Evolutionary conservation across 2,329 filamentous ascomycete species (phyloP).

Genomic region (Colletotrichum gigasporum): DNA sequence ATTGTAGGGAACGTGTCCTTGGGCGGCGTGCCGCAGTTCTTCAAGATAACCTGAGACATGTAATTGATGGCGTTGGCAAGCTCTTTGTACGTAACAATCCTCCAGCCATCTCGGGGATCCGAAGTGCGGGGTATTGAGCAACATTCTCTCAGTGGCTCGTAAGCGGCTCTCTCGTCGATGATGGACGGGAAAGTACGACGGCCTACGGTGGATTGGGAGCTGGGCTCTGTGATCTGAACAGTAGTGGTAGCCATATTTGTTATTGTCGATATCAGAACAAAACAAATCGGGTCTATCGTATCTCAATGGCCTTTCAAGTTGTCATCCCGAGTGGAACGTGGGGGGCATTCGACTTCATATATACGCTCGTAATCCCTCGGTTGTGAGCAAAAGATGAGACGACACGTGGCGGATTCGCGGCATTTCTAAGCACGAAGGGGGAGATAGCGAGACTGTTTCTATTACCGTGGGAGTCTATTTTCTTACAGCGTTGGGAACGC

Average conservation of each 20-base stretch:
- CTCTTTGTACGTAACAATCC: slow-evolving; percentile 44
- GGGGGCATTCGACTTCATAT: slow-evolving; percentile 1
- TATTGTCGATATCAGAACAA: neutral
- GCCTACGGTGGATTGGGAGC: neutral
- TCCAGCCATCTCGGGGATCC: slow-evolving; percentile 51
- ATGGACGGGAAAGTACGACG: slow-evolving; percentile 47
- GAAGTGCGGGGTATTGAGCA: slow-evolving; percentile 45
- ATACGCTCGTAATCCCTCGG: slow-evolving; percentile 2
- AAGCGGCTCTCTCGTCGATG: slow-evolving; percentile 47
- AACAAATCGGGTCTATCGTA: too few species aligned
- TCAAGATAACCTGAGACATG: slow-evolving; percentile 44
- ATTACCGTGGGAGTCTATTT: neutral
- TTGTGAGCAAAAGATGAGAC: neutral
- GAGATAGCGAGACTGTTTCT: neutral
- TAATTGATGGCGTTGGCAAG: slow-evolving; percentile 51
- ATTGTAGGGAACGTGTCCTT: slow-evolving; percentile 47
- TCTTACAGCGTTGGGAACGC: neutral
- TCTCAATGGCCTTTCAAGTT: too few species aligned
- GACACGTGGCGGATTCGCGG: slow-evolving; percentile 17
- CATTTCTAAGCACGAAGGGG: slow-evolving; percentile 21
- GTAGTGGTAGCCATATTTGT: slow-evolving; percentile 12
- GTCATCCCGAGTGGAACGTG: too few species aligned
- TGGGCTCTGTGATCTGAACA: neutral
- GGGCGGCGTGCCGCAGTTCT: slow-evolving; percentile 38
- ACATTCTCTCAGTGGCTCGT: slow-evolving; percentile 44